These are phyloP conservation scores for Sporothrix inflata DNA, from an alignment of 2,329 filamentous ascomycete species.

Conservation along the genomic window DNA sequence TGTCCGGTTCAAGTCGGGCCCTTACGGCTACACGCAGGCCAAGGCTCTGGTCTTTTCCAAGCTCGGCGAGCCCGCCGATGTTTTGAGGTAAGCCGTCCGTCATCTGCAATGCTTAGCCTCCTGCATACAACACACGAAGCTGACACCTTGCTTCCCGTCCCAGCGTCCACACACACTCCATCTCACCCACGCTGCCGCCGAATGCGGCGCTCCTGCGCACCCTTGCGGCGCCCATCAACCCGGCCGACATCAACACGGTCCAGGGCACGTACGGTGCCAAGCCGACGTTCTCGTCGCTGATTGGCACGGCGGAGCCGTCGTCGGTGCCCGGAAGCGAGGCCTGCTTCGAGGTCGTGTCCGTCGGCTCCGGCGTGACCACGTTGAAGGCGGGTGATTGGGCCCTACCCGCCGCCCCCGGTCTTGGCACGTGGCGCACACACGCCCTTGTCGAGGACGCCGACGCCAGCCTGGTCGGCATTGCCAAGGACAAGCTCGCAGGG, in stretches of 20 bases:
- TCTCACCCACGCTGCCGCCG: constrained; percentile 71
- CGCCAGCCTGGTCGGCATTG: constrained; percentile 66
- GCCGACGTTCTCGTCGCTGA: constrained; percentile 70
- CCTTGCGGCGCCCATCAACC: constrained; percentile 91
- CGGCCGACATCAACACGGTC: constrained; percentile 96
- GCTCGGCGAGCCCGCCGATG: constrained; percentile 74
- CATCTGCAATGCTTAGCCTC: not conserved
- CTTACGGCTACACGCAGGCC: constrained; percentile 82
- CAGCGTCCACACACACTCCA: constrained; percentile 74
- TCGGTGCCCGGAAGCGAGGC: constrained; percentile 90
- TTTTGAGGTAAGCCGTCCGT: constrained; percentile 56
- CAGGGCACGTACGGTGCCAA: constrained; percentile 94
- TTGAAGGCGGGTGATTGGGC: constrained; percentile 87
- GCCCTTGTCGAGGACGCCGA: constrained; percentile 63
- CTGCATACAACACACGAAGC: not conserved
- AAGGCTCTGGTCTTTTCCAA: constrained; percentile 78
- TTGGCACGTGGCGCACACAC: constrained; percentile 96
- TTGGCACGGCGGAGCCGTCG: constrained; percentile 76
- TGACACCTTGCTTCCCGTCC: not conserved
- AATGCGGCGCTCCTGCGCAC: constrained; percentile 75
- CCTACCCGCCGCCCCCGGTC: constrained; percentile 78
- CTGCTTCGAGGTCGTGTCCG: constrained; percentile 82
- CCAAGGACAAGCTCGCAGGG: constrained; percentile 31
- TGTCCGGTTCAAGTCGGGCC: constrained; percentile 57
- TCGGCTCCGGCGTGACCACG: constrained; percentile 58